A percentile compares a stretch with the other conserved stretches of the same genome.
phyloP scores from a whole-genome alignment of 768 basidiomycete species.

The Mycena polygramma region DNA sequence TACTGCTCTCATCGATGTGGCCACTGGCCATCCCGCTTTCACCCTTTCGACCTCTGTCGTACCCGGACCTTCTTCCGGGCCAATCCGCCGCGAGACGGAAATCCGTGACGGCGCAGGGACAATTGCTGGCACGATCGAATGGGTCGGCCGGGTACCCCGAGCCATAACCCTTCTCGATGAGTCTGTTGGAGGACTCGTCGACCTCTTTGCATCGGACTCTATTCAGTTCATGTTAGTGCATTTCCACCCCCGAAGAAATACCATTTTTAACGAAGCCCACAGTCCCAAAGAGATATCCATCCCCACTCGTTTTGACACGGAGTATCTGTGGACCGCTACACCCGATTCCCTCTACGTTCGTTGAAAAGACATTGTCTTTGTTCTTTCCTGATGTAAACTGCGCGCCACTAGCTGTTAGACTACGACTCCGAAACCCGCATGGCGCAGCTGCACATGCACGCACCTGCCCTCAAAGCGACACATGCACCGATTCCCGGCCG shows the following conservation, averaged over 20 bases:
- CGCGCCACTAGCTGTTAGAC: slow-evolving; percentile 59
- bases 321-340: slow-evolving; percentile 73
- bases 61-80: slow-evolving; percentile 44
- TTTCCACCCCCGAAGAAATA: neutral
- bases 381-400: slow-evolving; percentile 21
- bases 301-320: slow-evolving; percentile 73
- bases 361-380: slow-evolving; percentile 24
- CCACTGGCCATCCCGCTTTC: slow-evolving; percentile 63
- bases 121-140: slow-evolving; percentile 61
- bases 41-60: slow-evolving; percentile 57
- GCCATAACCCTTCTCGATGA: slow-evolving; percentile 65
- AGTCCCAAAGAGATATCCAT: slow-evolving; percentile 73
- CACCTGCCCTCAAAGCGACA: slow-evolving; percentile 62
- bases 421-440: slow-evolving; percentile 62
- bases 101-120: slow-evolving; percentile 48
- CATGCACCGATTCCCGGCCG: slow-evolving; percentile 44
- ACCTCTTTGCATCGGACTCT: slow-evolving; percentile 69
- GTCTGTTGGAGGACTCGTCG: slow-evolving; percentile 62
- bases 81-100: slow-evolving; percentile 46
- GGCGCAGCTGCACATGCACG: slow-evolving; percentile 46
- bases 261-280: slow-evolving; percentile 8
- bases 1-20: slow-evolving; percentile 64
- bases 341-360: slow-evolving; percentile 64
- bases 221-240: slow-evolving; percentile 65
- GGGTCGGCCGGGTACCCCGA: slow-evolving; percentile 66